Base-by-base conservation (phyloP, 2,329 filamentous ascomycete genomes). In the Arthroderma uncinatum region DNA sequence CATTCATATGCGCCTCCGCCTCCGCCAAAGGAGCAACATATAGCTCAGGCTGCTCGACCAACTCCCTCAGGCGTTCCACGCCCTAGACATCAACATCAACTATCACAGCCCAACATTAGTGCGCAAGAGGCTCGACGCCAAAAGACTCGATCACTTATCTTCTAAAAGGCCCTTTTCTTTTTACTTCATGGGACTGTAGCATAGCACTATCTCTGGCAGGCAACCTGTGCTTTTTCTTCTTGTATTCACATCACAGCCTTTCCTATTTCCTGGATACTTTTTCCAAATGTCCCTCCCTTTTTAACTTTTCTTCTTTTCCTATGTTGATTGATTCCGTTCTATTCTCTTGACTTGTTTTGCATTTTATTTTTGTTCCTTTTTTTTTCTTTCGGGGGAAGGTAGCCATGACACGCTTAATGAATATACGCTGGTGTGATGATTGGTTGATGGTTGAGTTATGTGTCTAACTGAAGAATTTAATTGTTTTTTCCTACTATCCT, bases 81-180 rank as follows among this genome's bases (percentile, higher is more conserved):
- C n/a, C 66, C 71, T 21, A 62, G 69, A 56, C 72, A 74, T 61
- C 71, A 72, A 55, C 69, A 73, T 61, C 70, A 70, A 4, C 63
- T 67, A 50, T 74, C 72, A 10, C 70, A 74, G 57, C 71, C 72
- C 4, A 71, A 72, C 56, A 63, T 67, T 52, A 65, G 68, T 9
- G 54, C 42, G 25, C 55, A 55, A n/a, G 59, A 73, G 36, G 65
- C 68, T 57, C 68, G 72, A 36, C 69, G 70, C 36, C 68, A 73
- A 59, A 74, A 74, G 62, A 69, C 71, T 6, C 70, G 70, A 56
- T 74, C 72, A 30, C 62, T 74, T 60, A 70, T 74, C 57, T 73
- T 73, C 58, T 74, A 62, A 66, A 25, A 16, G 21, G 42, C 52
- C 42, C 28, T 23, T 37, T 53, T 44, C 12, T 48, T 37, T 58